These are phyloP conservation scores for Apiospora aurea DNA, from an alignment of 2,329 filamentous ascomycete genomes.

Conservation along the genomic window DNA sequence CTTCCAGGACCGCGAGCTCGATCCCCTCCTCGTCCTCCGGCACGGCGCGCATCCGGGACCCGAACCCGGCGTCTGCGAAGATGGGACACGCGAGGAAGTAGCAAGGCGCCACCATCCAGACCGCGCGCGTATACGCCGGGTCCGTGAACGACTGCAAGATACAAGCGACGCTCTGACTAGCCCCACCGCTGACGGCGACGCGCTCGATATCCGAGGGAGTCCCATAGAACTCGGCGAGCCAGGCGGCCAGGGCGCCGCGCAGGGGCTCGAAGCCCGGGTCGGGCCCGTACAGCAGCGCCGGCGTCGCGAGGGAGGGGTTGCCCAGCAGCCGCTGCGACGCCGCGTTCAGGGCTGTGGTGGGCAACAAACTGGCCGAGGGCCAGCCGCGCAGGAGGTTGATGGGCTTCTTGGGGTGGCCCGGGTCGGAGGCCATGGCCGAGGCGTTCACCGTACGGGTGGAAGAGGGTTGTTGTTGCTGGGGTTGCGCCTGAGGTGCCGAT, in stretches of 20 bases:
- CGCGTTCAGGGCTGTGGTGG: slow-evolving; percentile 65
- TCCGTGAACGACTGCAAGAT: slow-evolving; percentile 84
- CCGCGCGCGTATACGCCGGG: slow-evolving; percentile 72
- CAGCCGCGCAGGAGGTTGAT: slow-evolving; percentile 75
- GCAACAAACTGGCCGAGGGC: slow-evolving; percentile 70
- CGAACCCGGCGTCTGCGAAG: slow-evolving; percentile 82
- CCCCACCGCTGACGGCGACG: slow-evolving; percentile 84
- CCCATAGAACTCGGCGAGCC: slow-evolving; percentile 71
- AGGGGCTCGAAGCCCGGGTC: slow-evolving; percentile 78
- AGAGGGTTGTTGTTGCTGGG: neutral
- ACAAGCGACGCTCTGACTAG: slow-evolving; percentile 81
- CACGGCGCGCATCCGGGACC: slow-evolving; percentile 69
- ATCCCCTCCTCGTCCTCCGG: slow-evolving; percentile 82
- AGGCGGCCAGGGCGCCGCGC: slow-evolving; percentile 71
- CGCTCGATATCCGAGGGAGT: slow-evolving; percentile 52
- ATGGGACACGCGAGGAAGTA: slow-evolving; percentile 89
- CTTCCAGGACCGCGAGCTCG: slow-evolving; percentile 67
- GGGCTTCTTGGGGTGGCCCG: slow-evolving; percentile 41
- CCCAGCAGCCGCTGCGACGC: slow-evolving; percentile 69
- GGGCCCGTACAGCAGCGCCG: slow-evolving; percentile 80
- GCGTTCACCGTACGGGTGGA: neutral
- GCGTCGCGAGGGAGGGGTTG: slow-evolving; percentile 62
- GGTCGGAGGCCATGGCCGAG: slow-evolving; percentile 2
- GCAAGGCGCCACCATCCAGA: slow-evolving; percentile 84
- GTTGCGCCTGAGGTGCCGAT: neutral